Percentiles rank a stretch among this genome's conserved stretches.
Evolutionary conservation across 2,329 filamentous ascomycete species (phyloP).

Genomic region (Epichloe festucae): DNA sequence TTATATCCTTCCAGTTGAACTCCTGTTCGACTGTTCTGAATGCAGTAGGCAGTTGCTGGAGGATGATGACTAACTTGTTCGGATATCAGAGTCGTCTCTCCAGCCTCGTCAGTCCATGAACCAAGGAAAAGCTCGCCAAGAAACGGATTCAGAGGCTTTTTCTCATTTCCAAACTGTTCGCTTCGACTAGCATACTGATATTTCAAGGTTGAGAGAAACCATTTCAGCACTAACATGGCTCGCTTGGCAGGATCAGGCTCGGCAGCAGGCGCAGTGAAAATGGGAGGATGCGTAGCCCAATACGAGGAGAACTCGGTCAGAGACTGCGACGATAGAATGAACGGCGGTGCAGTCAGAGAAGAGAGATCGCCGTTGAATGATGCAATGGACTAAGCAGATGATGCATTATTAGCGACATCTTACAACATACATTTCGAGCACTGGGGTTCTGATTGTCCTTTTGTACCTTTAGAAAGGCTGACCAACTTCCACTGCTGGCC

Average conservation of each 20-base stretch:
- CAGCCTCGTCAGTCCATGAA: slow-evolving; percentile 71
- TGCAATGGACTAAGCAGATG: slow-evolving; percentile 47
- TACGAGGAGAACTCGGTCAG: slow-evolving; percentile 72
- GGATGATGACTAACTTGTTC: slow-evolving; percentile 95
- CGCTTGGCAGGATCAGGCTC: slow-evolving; percentile 73
- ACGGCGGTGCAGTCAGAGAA: slow-evolving; percentile 68
- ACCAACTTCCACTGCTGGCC: slow-evolving; percentile 34
- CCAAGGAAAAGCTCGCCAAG: slow-evolving; percentile 89
- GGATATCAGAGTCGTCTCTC: slow-evolving; percentile 74
- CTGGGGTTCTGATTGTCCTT: neutral
- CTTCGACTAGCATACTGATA: slow-evolving; percentile 67
- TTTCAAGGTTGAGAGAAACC: slow-evolving; percentile 89
- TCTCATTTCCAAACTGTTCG: slow-evolving; percentile 77
- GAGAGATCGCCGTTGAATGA: slow-evolving; percentile 75
- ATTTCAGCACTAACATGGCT: slow-evolving; percentile 79
- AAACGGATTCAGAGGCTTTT: slow-evolving; percentile 96
- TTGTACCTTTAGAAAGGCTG: slow-evolving; percentile 37
- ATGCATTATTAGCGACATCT: slow-evolving; percentile 1
- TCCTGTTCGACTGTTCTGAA: slow-evolving; percentile 74
- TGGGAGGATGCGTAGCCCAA: slow-evolving; percentile 64
- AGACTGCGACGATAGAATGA: slow-evolving; percentile 67
- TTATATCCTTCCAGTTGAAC: slow-evolving; percentile 80
- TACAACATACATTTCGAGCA: neutral
- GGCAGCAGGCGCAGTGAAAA: slow-evolving; percentile 71
- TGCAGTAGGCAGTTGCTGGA: slow-evolving; percentile 86